Evolutionary conservation across 75 land plant genomes (phyloP), one percentile per base, ranked within the genome.

Genomic region (Pinus albicaulis): DNA sequence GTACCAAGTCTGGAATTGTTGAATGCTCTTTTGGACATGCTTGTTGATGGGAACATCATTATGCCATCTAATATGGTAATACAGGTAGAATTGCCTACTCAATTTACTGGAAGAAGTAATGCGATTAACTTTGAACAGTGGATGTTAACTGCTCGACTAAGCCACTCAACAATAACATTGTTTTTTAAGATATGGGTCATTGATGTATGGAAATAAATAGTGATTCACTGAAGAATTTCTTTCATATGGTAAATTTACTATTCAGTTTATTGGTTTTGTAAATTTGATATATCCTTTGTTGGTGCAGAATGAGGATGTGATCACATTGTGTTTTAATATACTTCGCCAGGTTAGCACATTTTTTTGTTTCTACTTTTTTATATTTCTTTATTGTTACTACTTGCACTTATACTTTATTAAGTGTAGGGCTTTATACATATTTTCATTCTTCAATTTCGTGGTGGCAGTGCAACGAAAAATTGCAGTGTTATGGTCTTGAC

Each of bases 301-400:
- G n/a, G 5, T 56, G 62, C 98, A 98, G 98, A 98, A 98, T 83
- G 99, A 98, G 80, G 99, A 98, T 81, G 98, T 84, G 25, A 87
- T 98, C 73, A 72, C 90, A 6, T 89, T 95, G 31, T 91, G 92
- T 68, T 82, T 92, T 52, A 82, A 82, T 75, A 82, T 95, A 66
- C 85, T 98, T 20, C 90, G 82, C 62, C 88, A 88, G 94, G 99
- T 94, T 75, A 70, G 84, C 59, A 76, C n/a, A 15, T 76, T 76
- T 13, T 2, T 41, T 76, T 28, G 22, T 59, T 71, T 24, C 36
- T 2, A 41, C 53, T 48, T 48, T 48, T 68, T 7, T 68, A 38
- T n/a, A 20, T 23, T 2, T 7, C 41, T 25, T 48, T 44, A 48
- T 48, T 23, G 14, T 72, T 55, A 15, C 25, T 24, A 12, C 19